Conservation (phyloP, 2,329 filamentous ascomycete genomes). For the Volutella citrinella region DNA sequence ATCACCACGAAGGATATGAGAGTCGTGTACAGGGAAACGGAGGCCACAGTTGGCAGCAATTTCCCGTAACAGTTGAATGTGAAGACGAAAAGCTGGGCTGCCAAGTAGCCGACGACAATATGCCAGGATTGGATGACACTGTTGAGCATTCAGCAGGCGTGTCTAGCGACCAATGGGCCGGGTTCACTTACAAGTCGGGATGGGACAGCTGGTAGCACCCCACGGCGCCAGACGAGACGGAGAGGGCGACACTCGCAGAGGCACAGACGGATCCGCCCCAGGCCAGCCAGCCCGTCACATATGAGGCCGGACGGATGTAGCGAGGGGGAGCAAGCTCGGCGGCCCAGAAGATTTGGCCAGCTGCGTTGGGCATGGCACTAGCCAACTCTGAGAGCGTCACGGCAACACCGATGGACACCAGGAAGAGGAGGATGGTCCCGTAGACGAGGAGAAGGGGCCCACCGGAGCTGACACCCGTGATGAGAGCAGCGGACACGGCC, state of each 20-base stretch:
- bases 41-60: slow-evolving; percentile 2
- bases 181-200: slow-evolving; percentile 2
- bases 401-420: slow-evolving; percentile 1
- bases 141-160: neutral
- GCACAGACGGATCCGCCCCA: slow-evolving; percentile 8
- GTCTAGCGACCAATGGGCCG: too few species aligned
- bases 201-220: slow-evolving; percentile 7
- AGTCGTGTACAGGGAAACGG: slow-evolving; percentile 1
- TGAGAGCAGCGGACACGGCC: slow-evolving; percentile 27
- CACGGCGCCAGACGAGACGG: slow-evolving; percentile 1
- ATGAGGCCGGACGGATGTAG: slow-evolving; percentile 3
- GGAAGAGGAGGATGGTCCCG: slow-evolving; percentile 6
- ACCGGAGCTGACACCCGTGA: slow-evolving; percentile 36
- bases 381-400: slow-evolving; percentile 3
- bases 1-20: slow-evolving; percentile 3
- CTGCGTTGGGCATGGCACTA: slow-evolving; percentile 3
- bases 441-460: slow-evolving; percentile 8
- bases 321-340: slow-evolving; percentile 1
- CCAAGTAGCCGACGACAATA: slow-evolving; percentile 3
- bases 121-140: slow-evolving; percentile 2
- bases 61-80: slow-evolving; percentile 4
- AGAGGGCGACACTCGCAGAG: slow-evolving; percentile 3
- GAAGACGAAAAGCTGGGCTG: slow-evolving; percentile 1
- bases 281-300: slow-evolving; percentile 2
- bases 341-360: slow-evolving; percentile 6